phyloP scores from a whole-genome alignment of 345 rosid genomes.

The Syzygium aromaticum region DNA sequence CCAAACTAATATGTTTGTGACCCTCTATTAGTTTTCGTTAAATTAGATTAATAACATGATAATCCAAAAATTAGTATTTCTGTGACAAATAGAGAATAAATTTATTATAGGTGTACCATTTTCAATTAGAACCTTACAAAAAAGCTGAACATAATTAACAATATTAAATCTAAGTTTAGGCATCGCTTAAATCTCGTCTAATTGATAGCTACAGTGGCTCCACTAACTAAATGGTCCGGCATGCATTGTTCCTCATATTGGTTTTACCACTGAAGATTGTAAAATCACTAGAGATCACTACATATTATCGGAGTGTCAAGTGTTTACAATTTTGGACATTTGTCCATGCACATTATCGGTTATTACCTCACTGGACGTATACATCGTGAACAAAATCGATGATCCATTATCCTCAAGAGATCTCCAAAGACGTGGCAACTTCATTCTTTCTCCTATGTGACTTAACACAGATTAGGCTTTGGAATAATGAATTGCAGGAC shows the following conservation, averaged over 20 bases:
- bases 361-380: background rate
- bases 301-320: background rate
- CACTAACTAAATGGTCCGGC: background rate
- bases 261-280: background rate
- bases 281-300: background rate
- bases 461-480: background rate
- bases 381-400: background rate
- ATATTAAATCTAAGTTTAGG: background rate
- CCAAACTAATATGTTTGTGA: too few species aligned
- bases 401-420: background rate
- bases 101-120: too few species aligned
- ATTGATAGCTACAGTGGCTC: background rate
- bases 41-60: too few species aligned
- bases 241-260: background rate
- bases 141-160: background rate
- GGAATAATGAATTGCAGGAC: background rate
- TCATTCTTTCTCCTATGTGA: background rate
- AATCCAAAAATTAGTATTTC: too few species aligned
- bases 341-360: background rate
- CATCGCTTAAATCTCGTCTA: background rate
- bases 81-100: too few species aligned
- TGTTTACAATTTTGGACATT: background rate
- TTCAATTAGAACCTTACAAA: too few species aligned
- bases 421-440: background rate
- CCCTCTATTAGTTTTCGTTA: too few species aligned